A percentile compares a stretch with the other conserved stretches of the same genome.
These are phyloP conservation scores for Ustilago xerochloae DNA, from an alignment of 1,284 basidiomycete genomes.

Conservation along the genomic window DNA sequence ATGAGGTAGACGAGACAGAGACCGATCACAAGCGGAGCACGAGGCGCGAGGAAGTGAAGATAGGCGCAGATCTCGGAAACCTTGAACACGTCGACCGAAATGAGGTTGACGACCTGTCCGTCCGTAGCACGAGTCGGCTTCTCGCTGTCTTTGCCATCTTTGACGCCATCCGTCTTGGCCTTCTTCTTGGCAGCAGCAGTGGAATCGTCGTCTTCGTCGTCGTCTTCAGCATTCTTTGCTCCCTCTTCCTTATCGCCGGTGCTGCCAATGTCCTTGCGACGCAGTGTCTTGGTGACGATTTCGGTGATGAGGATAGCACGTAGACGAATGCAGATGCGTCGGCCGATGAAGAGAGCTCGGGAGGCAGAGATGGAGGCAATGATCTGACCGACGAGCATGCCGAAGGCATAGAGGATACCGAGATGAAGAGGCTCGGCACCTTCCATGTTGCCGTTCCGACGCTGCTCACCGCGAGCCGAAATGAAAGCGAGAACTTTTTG, in stretches of 20 bases:
- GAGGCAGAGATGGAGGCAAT: slow-evolving; percentile 69
- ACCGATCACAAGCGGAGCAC: slow-evolving; percentile 71
- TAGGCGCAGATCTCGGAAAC: slow-evolving; percentile 56
- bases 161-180: slow-evolving; percentile 12
- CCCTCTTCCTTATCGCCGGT: slow-evolving; percentile 37
- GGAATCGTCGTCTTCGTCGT: slow-evolving; percentile 23
- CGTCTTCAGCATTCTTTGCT: slow-evolving; percentile 20
- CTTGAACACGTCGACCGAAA: slow-evolving; percentile 72
- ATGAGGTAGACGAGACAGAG: slow-evolving; percentile 71
- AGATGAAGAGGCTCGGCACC: slow-evolving; percentile 69
- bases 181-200: slow-evolving; percentile 26
- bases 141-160: slow-evolving; percentile 13
- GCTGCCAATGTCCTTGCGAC: slow-evolving; percentile 70
- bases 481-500: slow-evolving; percentile 71
- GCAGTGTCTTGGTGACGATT: slow-evolving; percentile 73
- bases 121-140: slow-evolving; percentile 67
- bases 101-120: slow-evolving; percentile 73
- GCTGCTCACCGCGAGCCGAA: slow-evolving; percentile 35
- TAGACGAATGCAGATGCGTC: slow-evolving; percentile 69
- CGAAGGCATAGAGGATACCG: slow-evolving; percentile 71
- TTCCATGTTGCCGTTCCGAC: slow-evolving; percentile 21
- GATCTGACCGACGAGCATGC: slow-evolving; percentile 71
- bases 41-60: slow-evolving; percentile 68
- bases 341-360: slow-evolving; percentile 71
- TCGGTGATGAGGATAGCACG: slow-evolving; percentile 72